These are phyloP conservation scores for Suillus discolor DNA, from an alignment of 768 basidiomycete genomes.

Conservation along the genomic window DNA sequence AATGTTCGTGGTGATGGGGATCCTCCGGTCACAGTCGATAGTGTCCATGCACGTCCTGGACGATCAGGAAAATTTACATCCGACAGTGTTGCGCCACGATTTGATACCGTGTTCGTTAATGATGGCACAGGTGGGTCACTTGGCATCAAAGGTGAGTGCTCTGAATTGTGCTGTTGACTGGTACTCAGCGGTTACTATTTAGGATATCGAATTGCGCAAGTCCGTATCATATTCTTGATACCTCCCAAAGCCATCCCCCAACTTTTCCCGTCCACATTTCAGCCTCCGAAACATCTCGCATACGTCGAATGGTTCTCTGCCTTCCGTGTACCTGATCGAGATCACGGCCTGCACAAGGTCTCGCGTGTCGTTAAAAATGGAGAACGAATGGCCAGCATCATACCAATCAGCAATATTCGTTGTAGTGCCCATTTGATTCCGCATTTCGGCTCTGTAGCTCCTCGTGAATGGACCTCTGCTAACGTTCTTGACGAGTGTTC, in stretches of 20 bases:
- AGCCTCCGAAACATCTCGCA: constrained; percentile 19
- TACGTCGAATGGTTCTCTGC: constrained; percentile 21
- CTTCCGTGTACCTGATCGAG: constrained; percentile 24
- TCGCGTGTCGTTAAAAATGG: constrained; percentile 13
- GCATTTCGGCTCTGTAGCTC: no score
- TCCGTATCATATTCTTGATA: constrained; percentile 12
- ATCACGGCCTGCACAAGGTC: constrained; percentile 31
- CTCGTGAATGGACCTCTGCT: no score
- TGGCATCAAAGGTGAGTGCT: not conserved
- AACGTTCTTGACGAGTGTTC: not conserved
- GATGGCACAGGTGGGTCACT: not conserved
- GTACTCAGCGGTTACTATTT: not conserved
- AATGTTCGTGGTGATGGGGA: not conserved
- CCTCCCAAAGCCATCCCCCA: constrained; percentile 10
- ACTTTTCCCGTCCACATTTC: constrained; percentile 20
- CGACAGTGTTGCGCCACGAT: not conserved
- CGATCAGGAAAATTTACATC: not conserved
- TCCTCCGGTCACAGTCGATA: not conserved
- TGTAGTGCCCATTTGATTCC: no score
- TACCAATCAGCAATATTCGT: constrained; percentile 20
- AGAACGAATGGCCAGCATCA: not conserved
- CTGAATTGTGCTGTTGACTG: not conserved
- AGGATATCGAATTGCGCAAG: constrained; percentile 15
- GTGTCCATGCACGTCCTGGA: not conserved
- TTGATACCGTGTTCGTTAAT: not conserved